Percentiles rank a stretch among this genome's conserved stretches.
These are phyloP conservation scores for Novymonas esmeraldas DNA, from an alignment of 208 protist genomes.

Conservation along the genomic window DNA sequence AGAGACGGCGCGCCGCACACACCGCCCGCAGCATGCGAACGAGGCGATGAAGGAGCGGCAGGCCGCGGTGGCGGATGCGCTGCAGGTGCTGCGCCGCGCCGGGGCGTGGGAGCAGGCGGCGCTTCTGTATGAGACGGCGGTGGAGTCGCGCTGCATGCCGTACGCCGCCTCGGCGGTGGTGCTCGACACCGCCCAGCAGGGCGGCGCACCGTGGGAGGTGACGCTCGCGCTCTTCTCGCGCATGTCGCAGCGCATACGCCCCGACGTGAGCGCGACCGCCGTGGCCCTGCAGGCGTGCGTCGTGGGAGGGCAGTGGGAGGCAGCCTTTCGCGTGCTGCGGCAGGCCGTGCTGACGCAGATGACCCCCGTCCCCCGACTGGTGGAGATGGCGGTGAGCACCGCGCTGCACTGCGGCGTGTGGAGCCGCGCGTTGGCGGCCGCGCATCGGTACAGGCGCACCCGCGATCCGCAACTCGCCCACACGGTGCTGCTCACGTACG, in stretches of 20 bases:
- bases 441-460: conserved; percentile 49
- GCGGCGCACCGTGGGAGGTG: conserved; percentile 58
- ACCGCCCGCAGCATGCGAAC: conserved; percentile 26
- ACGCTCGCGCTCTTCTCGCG: conserved; percentile 64
- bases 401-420: conserved; percentile 57
- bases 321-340: conserved; percentile 65
- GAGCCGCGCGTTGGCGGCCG: conserved; percentile 53
- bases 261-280: conserved; percentile 47
- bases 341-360: conserved; percentile 64
- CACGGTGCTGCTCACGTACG: conserved; percentile 60
- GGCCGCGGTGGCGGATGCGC: conserved; percentile 23
- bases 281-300: conserved; percentile 70
- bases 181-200: conserved; percentile 31
- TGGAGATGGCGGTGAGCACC: conserved; percentile 49
- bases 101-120: conserved; percentile 67
- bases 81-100: conserved; percentile 32
- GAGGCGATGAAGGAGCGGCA: conserved; percentile 22
- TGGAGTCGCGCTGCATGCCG: conserved; percentile 51
- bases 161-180: conserved; percentile 43
- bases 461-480: conserved; percentile 56
- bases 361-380: conserved; percentile 43
- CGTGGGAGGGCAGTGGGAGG: conserved; percentile 58
- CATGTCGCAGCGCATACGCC: conserved; percentile 56
- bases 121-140: conserved; percentile 49
- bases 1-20: conserved; percentile 16